A percentile compares a stretch with the other conserved stretches of the same genome.
phyloP scores from a whole-genome alignment of 495 filamentous ascomycete genomes.

The Trichoderma gamsii region DNA sequence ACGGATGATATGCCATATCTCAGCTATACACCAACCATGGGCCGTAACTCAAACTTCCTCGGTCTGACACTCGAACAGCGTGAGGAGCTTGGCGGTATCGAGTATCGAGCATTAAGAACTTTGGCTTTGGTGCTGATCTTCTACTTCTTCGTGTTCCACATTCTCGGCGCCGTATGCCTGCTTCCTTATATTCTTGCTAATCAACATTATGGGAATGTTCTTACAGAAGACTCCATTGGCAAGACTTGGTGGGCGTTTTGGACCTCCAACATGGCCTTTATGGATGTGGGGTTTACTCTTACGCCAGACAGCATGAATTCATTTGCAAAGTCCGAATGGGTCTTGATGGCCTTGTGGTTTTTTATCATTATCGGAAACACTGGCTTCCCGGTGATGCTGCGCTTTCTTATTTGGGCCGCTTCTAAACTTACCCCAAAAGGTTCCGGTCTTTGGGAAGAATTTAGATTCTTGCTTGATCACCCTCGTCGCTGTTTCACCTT shows the following conservation, averaged over 20 bases:
- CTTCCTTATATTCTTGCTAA: conserved; percentile 68
- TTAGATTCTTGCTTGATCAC: conserved; percentile 81
- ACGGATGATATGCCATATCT: conserved; percentile 64
- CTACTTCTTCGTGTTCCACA: conserved; percentile 68
- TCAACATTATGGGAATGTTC: conserved; percentile 50
- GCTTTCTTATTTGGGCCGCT: conserved; percentile 70
- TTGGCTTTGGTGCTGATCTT: conserved; percentile 63
- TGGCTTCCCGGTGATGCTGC: conserved; percentile 82
- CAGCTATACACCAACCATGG: conserved; percentile 79
- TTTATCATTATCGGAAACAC: conserved; percentile 88
- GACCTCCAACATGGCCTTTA: conserved; percentile 72
- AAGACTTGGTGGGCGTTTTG: conserved; percentile 85
- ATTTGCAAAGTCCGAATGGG: conserved; percentile 64
- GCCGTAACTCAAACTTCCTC: conserved; percentile 80
- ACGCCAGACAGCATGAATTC: conserved; percentile 83
- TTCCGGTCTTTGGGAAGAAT: conserved; percentile 68
- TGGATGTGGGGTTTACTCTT: conserved; percentile 75
- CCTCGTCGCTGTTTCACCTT: conserved; percentile 87
- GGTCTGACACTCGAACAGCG: conserved; percentile 76
- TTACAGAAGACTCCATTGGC: conserved; percentile 53
- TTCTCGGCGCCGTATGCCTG: conserved; percentile 61
- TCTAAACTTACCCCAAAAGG: conserved; percentile 50
- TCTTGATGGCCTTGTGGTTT: conserved; percentile 64
- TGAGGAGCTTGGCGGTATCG: conserved; percentile 83
- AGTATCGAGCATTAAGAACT: conserved; percentile 81